Conservation (phyloP, 148 eudicot species). For the Fagopyrum esculentum region DNA sequence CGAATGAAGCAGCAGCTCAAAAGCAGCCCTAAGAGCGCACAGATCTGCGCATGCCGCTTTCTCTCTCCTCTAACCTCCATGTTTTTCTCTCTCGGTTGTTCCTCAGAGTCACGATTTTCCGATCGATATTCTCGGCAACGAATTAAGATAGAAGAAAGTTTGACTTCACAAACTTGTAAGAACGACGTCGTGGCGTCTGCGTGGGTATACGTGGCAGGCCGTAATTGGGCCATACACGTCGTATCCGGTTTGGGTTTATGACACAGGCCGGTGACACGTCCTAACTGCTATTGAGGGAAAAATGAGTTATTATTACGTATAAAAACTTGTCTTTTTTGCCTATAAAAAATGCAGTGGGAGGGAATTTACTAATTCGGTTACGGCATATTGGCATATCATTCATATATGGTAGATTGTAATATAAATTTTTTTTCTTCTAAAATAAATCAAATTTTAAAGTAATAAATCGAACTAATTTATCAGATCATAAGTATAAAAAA, state of each 20-base stretch:
- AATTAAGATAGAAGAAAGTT: background rate
- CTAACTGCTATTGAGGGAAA: too few species aligned
- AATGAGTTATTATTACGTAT: too few species aligned
- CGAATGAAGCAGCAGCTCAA: slow-evolving; percentile 26
- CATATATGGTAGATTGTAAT: too few species aligned
- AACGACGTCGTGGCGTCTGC: background rate
- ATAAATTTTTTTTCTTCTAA: too few species aligned
- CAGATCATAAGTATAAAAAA: too few species aligned
- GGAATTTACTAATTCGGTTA: too few species aligned
- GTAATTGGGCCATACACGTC: background rate
- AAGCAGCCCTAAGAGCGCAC: slow-evolving; percentile 27
- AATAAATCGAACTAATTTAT: too few species aligned
- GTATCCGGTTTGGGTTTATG: background rate
- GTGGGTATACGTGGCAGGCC: background rate
- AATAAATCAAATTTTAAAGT: too few species aligned
- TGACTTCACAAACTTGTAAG: background rate
- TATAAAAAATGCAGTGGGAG: too few species aligned
- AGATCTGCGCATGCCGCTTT: slow-evolving; percentile 16
- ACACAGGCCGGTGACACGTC: too few species aligned
- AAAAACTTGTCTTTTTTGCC: too few species aligned
- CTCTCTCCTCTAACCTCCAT: slow-evolving; percentile 23
- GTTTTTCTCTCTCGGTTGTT: background rate
- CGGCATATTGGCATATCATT: too few species aligned
- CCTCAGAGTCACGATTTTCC: background rate
- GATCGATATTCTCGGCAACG: background rate